Evolutionary conservation across 176 grass and related monocot species (phyloP).

Genomic region (Triticum monococcum): DNA sequence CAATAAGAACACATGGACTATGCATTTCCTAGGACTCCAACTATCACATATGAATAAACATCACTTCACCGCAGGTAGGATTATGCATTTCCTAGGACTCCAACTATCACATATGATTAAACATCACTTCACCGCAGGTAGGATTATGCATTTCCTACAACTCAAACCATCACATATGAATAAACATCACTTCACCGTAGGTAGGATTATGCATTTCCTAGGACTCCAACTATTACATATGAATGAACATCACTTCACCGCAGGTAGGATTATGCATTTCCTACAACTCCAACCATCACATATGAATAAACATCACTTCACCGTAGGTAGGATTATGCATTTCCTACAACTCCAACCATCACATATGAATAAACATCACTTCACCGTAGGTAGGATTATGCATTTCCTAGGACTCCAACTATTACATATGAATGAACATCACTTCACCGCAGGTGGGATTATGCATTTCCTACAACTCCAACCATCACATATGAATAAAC

Average conservation of each 20-base stretch:
- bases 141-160: background rate
- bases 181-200: background rate
- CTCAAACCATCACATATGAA: background rate
- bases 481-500: background rate
- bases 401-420: background rate
- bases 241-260: slow-evolving; percentile 7
- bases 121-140: background rate
- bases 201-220: background rate
- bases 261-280: background rate
- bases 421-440: background rate
- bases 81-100: background rate
- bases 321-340: background rate
- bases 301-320: slow-evolving; percentile 19
- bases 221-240: background rate
- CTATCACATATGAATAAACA: slow-evolving; percentile 2
- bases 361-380: slow-evolving; percentile 8
- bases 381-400: background rate
- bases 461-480: background rate
- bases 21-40: background rate
- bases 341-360: background rate
- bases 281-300: background rate
- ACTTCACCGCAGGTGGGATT: background rate
- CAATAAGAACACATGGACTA: background rate
- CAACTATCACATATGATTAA: background rate
- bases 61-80: background rate